phyloP scores from a whole-genome alignment of 768 basidiomycete species.

The Sarcodon aspratus region DNA sequence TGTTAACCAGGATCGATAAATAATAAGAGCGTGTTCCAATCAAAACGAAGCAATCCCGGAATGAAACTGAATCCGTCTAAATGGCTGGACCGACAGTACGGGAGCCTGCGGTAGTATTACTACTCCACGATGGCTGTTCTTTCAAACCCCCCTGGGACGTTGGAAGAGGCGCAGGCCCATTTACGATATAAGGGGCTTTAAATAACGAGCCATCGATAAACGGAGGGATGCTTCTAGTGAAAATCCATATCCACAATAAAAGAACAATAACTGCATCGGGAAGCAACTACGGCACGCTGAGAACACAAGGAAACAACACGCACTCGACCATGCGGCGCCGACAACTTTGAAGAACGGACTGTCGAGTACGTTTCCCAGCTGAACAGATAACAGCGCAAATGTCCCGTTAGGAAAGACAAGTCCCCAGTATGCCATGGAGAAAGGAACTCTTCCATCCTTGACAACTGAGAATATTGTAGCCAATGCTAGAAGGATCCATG shows the following conservation, averaged over 20 bases:
- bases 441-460: conserved; percentile 23
- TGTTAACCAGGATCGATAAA: no score
- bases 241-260: conserved; percentile 28
- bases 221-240: conserved; percentile 29
- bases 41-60: no score
- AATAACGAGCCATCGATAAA: conserved; percentile 37
- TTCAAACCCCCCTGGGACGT: no score
- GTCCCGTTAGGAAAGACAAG: conserved; percentile 46
- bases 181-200: conserved; percentile 33
- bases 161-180: no score
- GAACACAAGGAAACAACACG: conserved; percentile 8
- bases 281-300: background rate
- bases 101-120: no score
- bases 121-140: no score
- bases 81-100: no score
- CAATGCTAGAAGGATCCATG: conserved; percentile 36
- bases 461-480: conserved; percentile 24
- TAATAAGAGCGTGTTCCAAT: no score
- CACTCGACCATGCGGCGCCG: conserved; percentile 43
- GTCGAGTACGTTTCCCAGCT: conserved; percentile 36
- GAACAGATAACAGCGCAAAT: conserved; percentile 36
- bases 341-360: conserved; percentile 39
- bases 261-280: conserved; percentile 31
- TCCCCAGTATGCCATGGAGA: conserved; percentile 42
- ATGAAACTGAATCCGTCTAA: no score